Percentiles rank a stretch among this genome's conserved stretches.
Conservation (phyloP, 2,329 filamentous ascomycete species). For the Fusarium cicatricum region DNA sequence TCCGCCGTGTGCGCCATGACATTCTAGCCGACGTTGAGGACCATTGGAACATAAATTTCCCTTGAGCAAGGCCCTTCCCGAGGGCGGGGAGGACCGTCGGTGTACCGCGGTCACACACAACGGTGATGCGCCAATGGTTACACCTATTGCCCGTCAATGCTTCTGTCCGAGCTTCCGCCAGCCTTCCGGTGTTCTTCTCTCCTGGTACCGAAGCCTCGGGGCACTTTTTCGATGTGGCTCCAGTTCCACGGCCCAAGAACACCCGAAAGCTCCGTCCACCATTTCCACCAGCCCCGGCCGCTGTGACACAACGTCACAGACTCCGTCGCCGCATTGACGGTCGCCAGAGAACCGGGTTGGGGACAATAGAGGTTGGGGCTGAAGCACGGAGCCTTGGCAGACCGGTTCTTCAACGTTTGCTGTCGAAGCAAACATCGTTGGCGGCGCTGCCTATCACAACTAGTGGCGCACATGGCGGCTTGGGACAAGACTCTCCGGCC, state of each 20-base stretch:
- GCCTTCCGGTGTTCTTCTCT: slow-evolving; percentile 5
- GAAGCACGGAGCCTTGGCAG: slow-evolving; percentile 24
- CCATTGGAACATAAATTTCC: background rate
- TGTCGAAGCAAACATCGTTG: slow-evolving; percentile 22
- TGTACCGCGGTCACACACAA: background rate
- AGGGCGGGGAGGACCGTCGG: slow-evolving; percentile 11
- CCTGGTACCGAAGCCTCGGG: slow-evolving; percentile 17
- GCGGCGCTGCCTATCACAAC: background rate
- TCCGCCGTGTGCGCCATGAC: background rate
- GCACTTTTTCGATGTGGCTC: background rate
- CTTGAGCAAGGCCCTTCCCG: background rate
- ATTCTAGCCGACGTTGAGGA: background rate
- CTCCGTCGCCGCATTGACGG: slow-evolving; percentile 8
- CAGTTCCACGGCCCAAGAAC: slow-evolving; percentile 2
- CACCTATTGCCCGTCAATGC: background rate
- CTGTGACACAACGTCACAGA: background rate
- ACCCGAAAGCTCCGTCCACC: background rate
- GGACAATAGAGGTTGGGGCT: slow-evolving; percentile 8
- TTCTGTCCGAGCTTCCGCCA: slow-evolving; percentile 5
- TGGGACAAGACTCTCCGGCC: background rate
- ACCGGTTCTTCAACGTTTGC: slow-evolving; percentile 18
- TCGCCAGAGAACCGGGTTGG: slow-evolving; percentile 1
- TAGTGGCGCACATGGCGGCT: background rate
- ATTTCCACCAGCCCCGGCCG: slow-evolving; percentile 7
- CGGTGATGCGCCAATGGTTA: slow-evolving; percentile 11